phyloP scores from a whole-genome alignment of 306 rosid genomes.

The Malus domestica region DNA sequence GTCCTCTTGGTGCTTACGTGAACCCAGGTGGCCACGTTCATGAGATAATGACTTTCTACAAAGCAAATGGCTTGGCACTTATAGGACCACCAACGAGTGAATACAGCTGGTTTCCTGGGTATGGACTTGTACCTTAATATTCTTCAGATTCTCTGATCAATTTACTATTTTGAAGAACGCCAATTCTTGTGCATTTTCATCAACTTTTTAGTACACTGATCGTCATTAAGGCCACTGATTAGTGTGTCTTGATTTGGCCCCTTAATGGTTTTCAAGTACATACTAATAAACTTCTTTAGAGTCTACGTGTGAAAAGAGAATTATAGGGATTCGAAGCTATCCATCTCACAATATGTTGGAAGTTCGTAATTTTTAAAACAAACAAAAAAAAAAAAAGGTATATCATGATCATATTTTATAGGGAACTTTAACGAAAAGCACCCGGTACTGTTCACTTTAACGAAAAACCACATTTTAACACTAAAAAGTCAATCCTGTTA shows the following conservation, averaged over 20 bases:
- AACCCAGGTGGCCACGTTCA: constrained; percentile 65
- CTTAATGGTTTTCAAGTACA: neutral
- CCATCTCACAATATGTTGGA: neutral
- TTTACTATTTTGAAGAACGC: neutral
- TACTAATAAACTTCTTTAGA: neutral
- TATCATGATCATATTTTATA: neutral
- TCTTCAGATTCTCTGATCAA: neutral
- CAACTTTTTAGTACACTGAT: neutral
- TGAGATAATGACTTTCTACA: constrained; percentile 79
- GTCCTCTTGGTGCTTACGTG: constrained; percentile 95
- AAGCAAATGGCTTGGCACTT: constrained; percentile 66
- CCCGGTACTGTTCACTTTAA: too few species aligned
- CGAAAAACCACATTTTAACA: too few species aligned
- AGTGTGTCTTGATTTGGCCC: neutral
- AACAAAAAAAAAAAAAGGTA: neutral
- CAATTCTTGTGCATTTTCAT: neutral
- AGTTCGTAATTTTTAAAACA: neutral
- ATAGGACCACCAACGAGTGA: constrained; percentile 48
- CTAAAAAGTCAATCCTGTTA: too few species aligned
- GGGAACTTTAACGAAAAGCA: too few species aligned
- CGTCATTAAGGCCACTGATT: neutral
- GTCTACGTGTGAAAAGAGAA: neutral
- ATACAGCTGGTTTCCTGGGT: constrained; percentile 99
- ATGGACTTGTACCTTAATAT: constrained; percentile 23
- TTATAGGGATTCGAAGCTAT: neutral